Conservation (phyloP, 257 asterid species). For the Solanum boliviense region DNA sequence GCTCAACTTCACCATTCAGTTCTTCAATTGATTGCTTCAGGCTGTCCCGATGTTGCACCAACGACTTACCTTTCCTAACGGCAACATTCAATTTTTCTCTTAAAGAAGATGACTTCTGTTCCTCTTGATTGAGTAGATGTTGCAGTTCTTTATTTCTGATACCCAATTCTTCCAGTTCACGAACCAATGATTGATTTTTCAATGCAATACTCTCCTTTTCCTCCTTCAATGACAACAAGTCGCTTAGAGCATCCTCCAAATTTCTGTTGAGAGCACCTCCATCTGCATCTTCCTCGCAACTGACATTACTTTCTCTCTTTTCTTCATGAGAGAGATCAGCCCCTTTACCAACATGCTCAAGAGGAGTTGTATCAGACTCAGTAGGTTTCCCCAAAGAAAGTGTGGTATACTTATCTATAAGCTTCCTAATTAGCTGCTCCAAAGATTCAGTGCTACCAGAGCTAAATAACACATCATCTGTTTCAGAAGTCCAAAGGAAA, state of each 20-base stretch:
- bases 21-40: conserved; percentile 76
- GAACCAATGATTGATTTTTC: conserved; percentile 38
- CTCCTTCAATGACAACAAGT: conserved; percentile 50
- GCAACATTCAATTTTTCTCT: conserved; percentile 89
- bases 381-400: conserved; percentile 28
- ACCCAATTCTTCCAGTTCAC: conserved; percentile 42
- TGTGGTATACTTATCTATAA: conserved; percentile 43
- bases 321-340: conserved; percentile 20
- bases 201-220: conserved; percentile 39
- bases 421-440: conserved; percentile 50
- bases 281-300: conserved; percentile 35
- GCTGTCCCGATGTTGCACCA: conserved; percentile 83
- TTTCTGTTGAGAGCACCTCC: conserved; percentile 18
- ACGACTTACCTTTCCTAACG: conserved; percentile 84
- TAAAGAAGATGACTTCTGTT: conserved; percentile 62
- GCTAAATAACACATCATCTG: conserved; percentile 33
- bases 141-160: conserved; percentile 50
- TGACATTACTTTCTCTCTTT: conserved; percentile 12
- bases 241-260: conserved; percentile 37
- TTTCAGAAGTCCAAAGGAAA: conserved; percentile 45
- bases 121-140: conserved; percentile 66
- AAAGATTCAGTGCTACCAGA: conserved; percentile 37
- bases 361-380: conserved; percentile 25
- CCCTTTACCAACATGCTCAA: conserved; percentile 24
- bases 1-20: conserved; percentile 48